Evolutionary conservation across 1,139 yeast genomes (phyloP).

Genomic region (Waltiozyma sp.): DNA sequence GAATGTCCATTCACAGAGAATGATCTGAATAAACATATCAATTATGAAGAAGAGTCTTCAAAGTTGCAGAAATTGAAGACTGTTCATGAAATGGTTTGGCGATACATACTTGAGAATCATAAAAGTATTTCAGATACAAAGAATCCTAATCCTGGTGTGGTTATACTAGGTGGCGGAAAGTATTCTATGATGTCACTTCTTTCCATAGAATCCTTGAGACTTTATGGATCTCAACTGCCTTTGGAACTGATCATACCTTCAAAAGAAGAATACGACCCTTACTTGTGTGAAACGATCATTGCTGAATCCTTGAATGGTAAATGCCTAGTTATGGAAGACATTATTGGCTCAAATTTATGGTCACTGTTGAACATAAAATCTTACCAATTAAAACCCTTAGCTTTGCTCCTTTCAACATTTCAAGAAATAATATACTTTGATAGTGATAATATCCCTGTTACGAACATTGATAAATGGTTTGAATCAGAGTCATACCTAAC

Average conservation of each 20-base stretch:
- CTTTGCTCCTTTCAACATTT: background rate
- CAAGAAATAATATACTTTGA: background rate
- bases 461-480: background rate
- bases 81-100: background rate
- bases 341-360: background rate
- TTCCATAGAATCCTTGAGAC: background rate
- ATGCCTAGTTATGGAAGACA: background rate
- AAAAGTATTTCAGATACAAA: background rate
- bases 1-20: background rate
- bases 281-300: background rate
- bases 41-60: background rate
- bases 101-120: background rate
- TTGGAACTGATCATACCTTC: background rate
- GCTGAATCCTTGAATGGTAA: background rate
- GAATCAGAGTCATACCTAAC: background rate
- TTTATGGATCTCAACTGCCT: background rate
- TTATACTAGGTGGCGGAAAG: background rate
- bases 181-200: background rate
- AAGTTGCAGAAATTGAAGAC: background rate
- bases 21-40: background rate
- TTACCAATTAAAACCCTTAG: background rate
- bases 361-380: background rate
- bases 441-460: background rate
- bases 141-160: background rate
- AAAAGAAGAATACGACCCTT: background rate